These are phyloP conservation scores for Mortierella sp. DNA, from an alignment of 371 early-diverging fungal species.

Conservation along the genomic window DNA sequence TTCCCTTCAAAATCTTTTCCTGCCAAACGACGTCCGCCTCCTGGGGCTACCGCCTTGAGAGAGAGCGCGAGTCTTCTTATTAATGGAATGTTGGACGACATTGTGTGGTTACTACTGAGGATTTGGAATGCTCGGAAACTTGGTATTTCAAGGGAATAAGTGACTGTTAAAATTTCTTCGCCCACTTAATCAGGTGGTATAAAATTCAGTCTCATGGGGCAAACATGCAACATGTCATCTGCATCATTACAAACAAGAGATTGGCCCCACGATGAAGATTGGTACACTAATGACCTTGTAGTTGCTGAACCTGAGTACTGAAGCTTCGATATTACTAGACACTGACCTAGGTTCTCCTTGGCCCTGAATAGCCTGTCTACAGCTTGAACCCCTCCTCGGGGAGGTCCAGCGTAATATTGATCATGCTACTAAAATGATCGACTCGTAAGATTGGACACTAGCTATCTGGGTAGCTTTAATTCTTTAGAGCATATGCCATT, in stretches of 20 bases:
- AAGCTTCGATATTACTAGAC: neutral
- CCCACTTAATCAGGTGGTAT: neutral
- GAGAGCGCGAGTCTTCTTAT: slow-evolving; percentile 43
- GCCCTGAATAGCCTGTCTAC: slow-evolving; percentile 34
- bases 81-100: slow-evolving; percentile 31
- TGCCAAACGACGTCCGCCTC: slow-evolving; percentile 67
- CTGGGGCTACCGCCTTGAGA: slow-evolving; percentile 61
- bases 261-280: slow-evolving; percentile 26
- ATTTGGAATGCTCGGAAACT: neutral
- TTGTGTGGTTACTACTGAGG: slow-evolving; percentile 8
- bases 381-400: slow-evolving; percentile 58
- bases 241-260: neutral
- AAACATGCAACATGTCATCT: too few species aligned
- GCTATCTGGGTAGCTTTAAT: neutral
- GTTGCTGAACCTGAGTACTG: neutral
- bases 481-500: too few species aligned
- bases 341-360: neutral
- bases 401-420: slow-evolving; percentile 59
- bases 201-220: too few species aligned
- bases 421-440: slow-evolving; percentile 45
- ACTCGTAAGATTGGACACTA: slow-evolving; percentile 16
- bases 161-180: neutral
- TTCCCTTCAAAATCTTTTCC: slow-evolving; percentile 76
- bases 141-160: too few species aligned
- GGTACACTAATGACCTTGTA: neutral